phyloP scores from a whole-genome alignment of 2,329 filamentous ascomycete genomes.

The Sphaerulina populicola region DNA sequence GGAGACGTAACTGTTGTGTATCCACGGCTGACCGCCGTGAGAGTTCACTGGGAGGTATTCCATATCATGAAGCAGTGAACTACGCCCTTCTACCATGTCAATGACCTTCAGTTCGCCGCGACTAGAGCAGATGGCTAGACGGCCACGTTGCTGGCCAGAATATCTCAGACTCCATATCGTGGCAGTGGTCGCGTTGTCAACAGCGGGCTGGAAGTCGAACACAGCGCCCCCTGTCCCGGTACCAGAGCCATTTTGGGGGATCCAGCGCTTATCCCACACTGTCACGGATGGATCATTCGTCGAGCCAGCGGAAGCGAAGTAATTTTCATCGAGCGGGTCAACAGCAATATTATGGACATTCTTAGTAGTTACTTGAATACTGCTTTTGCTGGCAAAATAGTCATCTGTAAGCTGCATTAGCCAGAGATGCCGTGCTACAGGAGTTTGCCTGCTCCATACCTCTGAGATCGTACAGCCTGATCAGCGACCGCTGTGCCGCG shows the following conservation, averaged over 20 bases:
- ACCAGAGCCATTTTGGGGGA: conserved; percentile 36
- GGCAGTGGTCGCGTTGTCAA: conserved; percentile 43
- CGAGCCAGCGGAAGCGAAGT: conserved; percentile 68
- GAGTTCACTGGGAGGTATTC: conserved; percentile 24
- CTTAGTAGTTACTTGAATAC: conserved; percentile 45
- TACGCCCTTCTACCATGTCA: conserved; percentile 26
- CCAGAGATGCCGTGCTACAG: not conserved
- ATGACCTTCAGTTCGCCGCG: conserved; percentile 49
- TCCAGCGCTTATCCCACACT: conserved; percentile 65
- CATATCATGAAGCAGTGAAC: conserved; percentile 12
- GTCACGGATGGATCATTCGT: conserved; percentile 65
- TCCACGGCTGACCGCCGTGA: conserved; percentile 34
- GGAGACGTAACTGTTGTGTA: conserved; percentile 39
- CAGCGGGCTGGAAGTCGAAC: conserved; percentile 50
- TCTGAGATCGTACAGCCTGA: conserved; percentile 70
- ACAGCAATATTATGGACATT: conserved; percentile 64
- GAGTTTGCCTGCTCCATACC: not conserved
- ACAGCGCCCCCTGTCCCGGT: conserved; percentile 50
- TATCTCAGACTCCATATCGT: conserved; percentile 57
- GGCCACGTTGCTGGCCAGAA: conserved; percentile 50
- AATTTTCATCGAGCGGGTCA: conserved; percentile 71
- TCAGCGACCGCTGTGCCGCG: conserved; percentile 65
- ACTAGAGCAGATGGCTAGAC: conserved; percentile 51
- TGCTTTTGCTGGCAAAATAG: conserved; percentile 19
- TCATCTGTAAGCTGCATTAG: conserved; percentile 16